A percentile compares a stretch with the other conserved stretches of the same genome.
Conservation (phyloP, 805 yeast species). For the Yarrowia keelungensis region DNA sequence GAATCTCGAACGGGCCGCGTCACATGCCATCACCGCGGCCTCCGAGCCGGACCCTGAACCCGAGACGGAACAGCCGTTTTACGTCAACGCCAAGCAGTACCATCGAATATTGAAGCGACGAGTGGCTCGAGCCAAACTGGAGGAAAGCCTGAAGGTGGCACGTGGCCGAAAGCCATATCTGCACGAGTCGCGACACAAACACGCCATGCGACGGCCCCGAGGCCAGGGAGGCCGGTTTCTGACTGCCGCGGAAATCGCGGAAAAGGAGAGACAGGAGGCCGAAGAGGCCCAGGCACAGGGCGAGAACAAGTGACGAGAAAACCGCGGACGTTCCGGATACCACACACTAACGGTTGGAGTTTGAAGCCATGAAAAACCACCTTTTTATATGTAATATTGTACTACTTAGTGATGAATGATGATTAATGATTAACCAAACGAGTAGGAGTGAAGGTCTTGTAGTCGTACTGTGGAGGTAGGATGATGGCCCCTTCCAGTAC, state of each 20-base stretch:
- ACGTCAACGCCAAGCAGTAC: constrained; percentile 97
- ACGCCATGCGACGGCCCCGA: constrained; percentile 98
- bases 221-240: constrained; percentile 98
- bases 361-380: constrained; percentile 31
- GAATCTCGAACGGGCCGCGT: constrained; percentile 1
- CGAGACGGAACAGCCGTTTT: constrained; percentile 81
- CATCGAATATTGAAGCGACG: constrained; percentile 93
- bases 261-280: constrained; percentile 56
- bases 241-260: constrained; percentile 86
- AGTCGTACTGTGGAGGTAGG: too few species aligned
- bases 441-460: too few species aligned
- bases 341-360: constrained; percentile 30
- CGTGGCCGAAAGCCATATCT: constrained; percentile 91
- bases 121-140: constrained; percentile 90
- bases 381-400: constrained; percentile 35
- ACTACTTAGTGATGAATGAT: constrained; percentile 38
- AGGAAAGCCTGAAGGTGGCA: constrained; percentile 84
- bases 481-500: too few species aligned
- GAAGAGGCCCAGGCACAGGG: constrained; percentile 40
- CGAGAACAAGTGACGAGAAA: constrained; percentile 6
- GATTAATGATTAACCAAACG: constrained; percentile 9
- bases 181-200: constrained; percentile 97
- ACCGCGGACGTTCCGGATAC: constrained; percentile 8
- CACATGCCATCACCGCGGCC: constrained; percentile 10
- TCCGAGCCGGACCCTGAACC: constrained; percentile 29